Evolutionary conservation across 345 rosid genomes (phyloP).

Genomic region (Brassica cretica): DNA sequence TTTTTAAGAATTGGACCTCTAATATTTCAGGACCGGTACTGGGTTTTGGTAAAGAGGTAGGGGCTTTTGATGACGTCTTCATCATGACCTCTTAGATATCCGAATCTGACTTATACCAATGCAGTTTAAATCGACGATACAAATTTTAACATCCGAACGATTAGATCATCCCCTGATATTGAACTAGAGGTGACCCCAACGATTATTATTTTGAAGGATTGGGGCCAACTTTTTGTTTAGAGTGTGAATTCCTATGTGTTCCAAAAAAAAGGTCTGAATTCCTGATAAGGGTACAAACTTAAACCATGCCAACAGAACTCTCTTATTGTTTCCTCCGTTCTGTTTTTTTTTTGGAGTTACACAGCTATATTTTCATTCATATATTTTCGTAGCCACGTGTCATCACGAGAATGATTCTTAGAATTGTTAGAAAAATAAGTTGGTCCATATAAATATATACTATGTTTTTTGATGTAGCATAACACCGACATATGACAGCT

Average conservation of each 20-base stretch:
- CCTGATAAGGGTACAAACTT: not conserved
- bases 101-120: not conserved
- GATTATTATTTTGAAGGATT: not conserved
- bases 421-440: too few species aligned
- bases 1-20: too few species aligned
- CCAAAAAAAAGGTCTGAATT: not conserved
- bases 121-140: not conserved
- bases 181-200: not conserved
- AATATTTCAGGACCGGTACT: too few species aligned
- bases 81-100: not conserved
- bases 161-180: not conserved
- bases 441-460: too few species aligned
- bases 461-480: too few species aligned
- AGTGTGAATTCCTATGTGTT: not conserved
- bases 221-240: not conserved
- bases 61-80: slow-evolving; percentile 7
- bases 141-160: not conserved
- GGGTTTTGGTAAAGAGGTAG: slow-evolving; percentile 19
- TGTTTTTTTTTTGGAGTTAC: too few species aligned
- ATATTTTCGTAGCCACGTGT: too few species aligned
- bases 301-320: not conserved
- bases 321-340: not conserved
- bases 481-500: too few species aligned
- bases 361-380: too few species aligned
- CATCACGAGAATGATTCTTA: too few species aligned